Percentiles rank a stretch among this genome's conserved stretches.
phyloP scores from a whole-genome alignment of 2,329 filamentous ascomycete genomes.

The Fusarium stilboides region DNA sequence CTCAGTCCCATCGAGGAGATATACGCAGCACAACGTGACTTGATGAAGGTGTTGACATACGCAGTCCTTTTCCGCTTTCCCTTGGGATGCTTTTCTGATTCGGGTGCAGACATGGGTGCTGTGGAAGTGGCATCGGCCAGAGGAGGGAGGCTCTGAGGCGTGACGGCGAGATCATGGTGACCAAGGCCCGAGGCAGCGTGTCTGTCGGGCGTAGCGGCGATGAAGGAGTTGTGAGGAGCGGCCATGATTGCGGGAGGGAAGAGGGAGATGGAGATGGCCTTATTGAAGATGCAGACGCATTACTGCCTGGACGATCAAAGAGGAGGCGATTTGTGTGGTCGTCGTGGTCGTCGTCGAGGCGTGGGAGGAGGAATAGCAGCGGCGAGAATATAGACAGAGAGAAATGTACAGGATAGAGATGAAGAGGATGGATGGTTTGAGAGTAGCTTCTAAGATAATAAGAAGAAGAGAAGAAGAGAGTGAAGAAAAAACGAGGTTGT shows the following conservation, averaged over 20 bases:
- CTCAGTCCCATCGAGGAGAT: slow-evolving; percentile 17
- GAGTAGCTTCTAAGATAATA: slow-evolving; percentile 13
- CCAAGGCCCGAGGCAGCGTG: slow-evolving; percentile 43
- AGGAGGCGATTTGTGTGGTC: slow-evolving; percentile 33
- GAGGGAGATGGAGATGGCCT: slow-evolving; percentile 44
- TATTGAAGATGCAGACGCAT: slow-evolving; percentile 49
- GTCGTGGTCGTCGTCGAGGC: slow-evolving; percentile 7
- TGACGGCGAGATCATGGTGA: slow-evolving; percentile 47
- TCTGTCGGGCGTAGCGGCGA: slow-evolving; percentile 46
- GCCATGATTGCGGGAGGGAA: slow-evolving; percentile 48
- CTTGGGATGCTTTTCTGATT: slow-evolving; percentile 66
- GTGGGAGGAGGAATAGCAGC: slow-evolving; percentile 9
- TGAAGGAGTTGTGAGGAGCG: slow-evolving; percentile 42
- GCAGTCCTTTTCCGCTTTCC: slow-evolving; percentile 75
- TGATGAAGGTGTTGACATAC: slow-evolving; percentile 57
- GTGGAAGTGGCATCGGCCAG: slow-evolving; percentile 39
- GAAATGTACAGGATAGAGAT: slow-evolving; percentile 2
- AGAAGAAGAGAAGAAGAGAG: slow-evolving; percentile 25
- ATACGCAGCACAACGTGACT: background rate
- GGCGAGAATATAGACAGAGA: slow-evolving; percentile 15
- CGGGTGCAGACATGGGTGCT: slow-evolving; percentile 30
- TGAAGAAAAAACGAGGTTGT: slow-evolving; percentile 38
- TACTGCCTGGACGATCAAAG: slow-evolving; percentile 44
- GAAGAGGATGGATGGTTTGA: slow-evolving; percentile 12
- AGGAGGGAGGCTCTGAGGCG: slow-evolving; percentile 44